phyloP scores from a whole-genome alignment of 129 eudicot genomes.

The Flaveria trinervia region DNA sequence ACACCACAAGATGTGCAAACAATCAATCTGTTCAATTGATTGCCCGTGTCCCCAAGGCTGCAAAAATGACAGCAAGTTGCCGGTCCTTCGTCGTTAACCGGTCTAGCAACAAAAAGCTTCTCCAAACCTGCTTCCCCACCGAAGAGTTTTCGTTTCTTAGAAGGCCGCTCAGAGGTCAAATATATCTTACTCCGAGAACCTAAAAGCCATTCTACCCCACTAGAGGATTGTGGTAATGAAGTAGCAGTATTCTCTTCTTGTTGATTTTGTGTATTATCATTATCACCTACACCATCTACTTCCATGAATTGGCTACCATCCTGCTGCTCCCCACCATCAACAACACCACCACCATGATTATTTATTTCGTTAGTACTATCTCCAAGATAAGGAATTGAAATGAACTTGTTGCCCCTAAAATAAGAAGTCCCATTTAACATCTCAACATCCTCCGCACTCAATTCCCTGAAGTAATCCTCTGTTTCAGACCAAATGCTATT shows the following conservation, averaged over 20 bases:
- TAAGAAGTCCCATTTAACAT: conserved; percentile 41
- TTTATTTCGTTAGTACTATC: conserved; percentile 5
- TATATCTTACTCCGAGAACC: conserved; percentile 85
- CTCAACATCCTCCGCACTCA: conserved; percentile 64
- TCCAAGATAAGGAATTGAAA: conserved; percentile 47
- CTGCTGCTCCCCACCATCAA: conserved; percentile 33
- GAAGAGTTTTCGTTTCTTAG: conserved; percentile 86
- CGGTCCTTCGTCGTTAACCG: conserved; percentile 63
- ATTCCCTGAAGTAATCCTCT: conserved; percentile 83
- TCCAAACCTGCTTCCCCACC: conserved; percentile 92
- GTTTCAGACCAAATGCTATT: conserved; percentile 62
- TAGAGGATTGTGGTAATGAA: conserved; percentile 36
- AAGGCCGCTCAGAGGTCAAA: conserved; percentile 76
- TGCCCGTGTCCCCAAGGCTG: conserved; percentile 65
- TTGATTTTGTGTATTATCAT: conserved; percentile 20
- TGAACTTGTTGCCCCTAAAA: conserved; percentile 26
- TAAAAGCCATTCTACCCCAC: conserved; percentile 95
- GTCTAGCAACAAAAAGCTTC: conserved; percentile 78
- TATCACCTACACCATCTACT: conserved; percentile 39
- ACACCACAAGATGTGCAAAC: conserved; percentile 75
- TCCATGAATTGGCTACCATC: conserved; percentile 41
- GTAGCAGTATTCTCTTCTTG: conserved; percentile 30
- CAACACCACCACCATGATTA: conserved; percentile 16
- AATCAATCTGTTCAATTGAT: conserved; percentile 73
- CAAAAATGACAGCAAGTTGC: conserved; percentile 86